Conservation (phyloP, 2,329 filamentous ascomycete species). For the Verticillium albo-atrum region DNA sequence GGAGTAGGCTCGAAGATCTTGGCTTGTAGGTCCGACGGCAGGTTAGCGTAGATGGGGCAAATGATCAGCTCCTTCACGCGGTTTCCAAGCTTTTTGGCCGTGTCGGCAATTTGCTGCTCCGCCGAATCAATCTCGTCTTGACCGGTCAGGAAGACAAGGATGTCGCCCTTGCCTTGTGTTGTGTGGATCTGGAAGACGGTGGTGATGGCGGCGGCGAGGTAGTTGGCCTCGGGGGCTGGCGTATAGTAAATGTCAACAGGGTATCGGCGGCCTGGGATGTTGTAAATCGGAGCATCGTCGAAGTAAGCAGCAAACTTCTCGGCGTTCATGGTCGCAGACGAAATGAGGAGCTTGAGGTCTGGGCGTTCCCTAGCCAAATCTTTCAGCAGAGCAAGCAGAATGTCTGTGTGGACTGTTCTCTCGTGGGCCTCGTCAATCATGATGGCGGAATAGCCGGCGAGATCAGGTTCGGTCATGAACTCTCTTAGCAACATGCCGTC, state of each 20-base stretch:
- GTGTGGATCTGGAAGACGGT: conserved; percentile 95
- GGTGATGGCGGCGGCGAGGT: conserved; percentile 83
- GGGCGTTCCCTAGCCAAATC: conserved; percentile 79
- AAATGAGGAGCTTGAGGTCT: conserved; percentile 86
- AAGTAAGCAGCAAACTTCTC: conserved; percentile 91
- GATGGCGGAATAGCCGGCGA: conserved; percentile 76
- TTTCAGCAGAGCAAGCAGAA: conserved; percentile 82
- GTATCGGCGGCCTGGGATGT: conserved; percentile 84
- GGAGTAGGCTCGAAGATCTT: conserved; percentile 96
- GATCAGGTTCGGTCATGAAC: conserved; percentile 81
- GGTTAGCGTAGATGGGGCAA: conserved; percentile 89
- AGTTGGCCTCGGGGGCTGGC: conserved; percentile 87
- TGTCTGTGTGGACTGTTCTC: conserved; percentile 84
- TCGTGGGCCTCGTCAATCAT: conserved; percentile 99
- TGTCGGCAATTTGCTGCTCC: conserved; percentile 79
- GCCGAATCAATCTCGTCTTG: conserved; percentile 94
- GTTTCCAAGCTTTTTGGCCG: conserved; percentile 77
- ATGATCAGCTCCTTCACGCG: conserved; percentile 84
- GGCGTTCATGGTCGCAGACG: conserved; percentile 91
- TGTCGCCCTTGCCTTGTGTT: conserved; percentile 78
- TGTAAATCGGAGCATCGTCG: conserved; percentile 89
- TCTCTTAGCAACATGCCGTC: conserved; percentile 92
- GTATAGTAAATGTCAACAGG: conserved; percentile 92
- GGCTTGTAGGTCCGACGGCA: conserved; percentile 84
- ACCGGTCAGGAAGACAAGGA: conserved; percentile 90